Base-by-base conservation (phyloP, 2,329 filamentous ascomycete genomes). In the Stagonosporopsis chrysanthemi region DNA sequence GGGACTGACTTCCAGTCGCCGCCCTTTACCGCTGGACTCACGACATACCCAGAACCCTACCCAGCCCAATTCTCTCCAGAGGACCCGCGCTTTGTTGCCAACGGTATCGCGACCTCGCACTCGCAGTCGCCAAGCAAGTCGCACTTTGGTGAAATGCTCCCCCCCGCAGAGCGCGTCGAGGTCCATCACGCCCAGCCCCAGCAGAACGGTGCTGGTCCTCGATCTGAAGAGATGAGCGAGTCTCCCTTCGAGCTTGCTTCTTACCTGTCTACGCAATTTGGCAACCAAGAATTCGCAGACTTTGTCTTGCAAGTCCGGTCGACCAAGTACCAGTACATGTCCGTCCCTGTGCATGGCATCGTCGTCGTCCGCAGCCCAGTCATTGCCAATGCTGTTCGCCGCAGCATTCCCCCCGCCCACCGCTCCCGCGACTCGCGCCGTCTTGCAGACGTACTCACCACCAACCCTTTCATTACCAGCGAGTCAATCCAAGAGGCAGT, bases 281-380 rank as follows among this genome's bases (percentile, higher is more conserved):
- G 69, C 22, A 74, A 71, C 39, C 69, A 67, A 14, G 70, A 75
- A 23, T 75, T 75, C 46, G 72, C 75, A 29, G 76, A 78, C 42
- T 73, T 69, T 47, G 57, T 75, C 26, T 64, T 78, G 9, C 72
- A 77, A 48, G 58, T 78, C 39, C 70, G 68, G 24, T 70, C 68
- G 14, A 65, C 65, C 12, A 66, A 70, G 19, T 64, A 61, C 22
- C 46, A 68, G 6, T 65, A 73, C 23, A 55, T 75, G 17, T 66
- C 68, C 28, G 52, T 76, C n/a, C 74, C 73, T 23, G 71, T 74
- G 1, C 75, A 77, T 49, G 69, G 67, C 17, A 68, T 75, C 12
- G 63, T 78, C 0, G 68, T 77, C 2, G 70, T 69, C 12, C 68
- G 75, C 39, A 77, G 75, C 47, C 70, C 66, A 12, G 63, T 70